Conservation (phyloP, 441 rosid species). For the Euphorbia schlechtendalii region DNA sequence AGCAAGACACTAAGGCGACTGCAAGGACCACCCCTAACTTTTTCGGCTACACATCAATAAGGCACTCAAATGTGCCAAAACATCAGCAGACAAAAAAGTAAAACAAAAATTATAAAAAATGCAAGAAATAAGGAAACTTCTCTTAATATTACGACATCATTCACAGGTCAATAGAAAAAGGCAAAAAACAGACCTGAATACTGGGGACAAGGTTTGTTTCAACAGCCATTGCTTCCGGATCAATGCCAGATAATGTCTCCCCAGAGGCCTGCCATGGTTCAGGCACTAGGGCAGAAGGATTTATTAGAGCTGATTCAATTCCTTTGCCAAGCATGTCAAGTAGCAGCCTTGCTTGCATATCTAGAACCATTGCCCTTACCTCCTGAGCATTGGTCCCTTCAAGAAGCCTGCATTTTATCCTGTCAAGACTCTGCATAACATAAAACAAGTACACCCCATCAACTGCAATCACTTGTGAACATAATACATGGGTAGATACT, state of each 20-base stretch:
- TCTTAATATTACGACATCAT: constrained; percentile 7
- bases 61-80: neutral
- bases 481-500: neutral
- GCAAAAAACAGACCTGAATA: constrained; percentile 58
- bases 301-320: constrained; percentile 91
- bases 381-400: constrained; percentile 99
- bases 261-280: constrained; percentile 92
- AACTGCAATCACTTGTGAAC: neutral
- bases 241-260: constrained; percentile 66
- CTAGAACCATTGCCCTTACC: constrained; percentile 99
- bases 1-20: neutral
- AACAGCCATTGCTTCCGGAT: constrained; percentile 94
- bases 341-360: constrained; percentile 96
- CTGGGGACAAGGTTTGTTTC: constrained; percentile 79
- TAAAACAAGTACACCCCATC: constrained; percentile 12
- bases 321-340: constrained; percentile 99
- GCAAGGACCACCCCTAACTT: neutral
- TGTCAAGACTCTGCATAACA: constrained; percentile 84
- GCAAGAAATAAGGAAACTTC: neutral
- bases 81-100: neutral
- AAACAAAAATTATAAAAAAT: neutral
- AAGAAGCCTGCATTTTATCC: constrained; percentile 93
- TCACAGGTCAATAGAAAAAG: constrained; percentile 6
- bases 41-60: neutral
- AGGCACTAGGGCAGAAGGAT: constrained; percentile 82